A percentile compares a stretch with the other conserved stretches of the same genome.
Conservation (phyloP, 805 yeast species). For the Ogataea philodendri region DNA sequence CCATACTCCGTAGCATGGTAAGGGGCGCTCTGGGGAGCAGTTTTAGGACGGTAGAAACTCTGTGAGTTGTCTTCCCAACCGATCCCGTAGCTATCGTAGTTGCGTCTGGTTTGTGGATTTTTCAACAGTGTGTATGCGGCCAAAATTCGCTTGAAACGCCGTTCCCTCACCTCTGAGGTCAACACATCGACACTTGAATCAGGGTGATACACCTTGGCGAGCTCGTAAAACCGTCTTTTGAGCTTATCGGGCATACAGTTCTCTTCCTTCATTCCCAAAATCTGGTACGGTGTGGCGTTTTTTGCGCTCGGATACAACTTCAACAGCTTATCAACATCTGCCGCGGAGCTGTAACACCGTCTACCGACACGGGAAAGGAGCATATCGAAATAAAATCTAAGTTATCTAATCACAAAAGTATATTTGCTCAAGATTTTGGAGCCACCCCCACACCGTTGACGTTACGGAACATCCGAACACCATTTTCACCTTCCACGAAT, state of each 20-base stretch:
- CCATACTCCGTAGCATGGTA: conserved; percentile 23
- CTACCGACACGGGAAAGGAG: background rate
- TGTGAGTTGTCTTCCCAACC: conserved; percentile 43
- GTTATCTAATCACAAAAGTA: conserved; percentile 1
- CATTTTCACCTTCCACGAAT: conserved; percentile 70
- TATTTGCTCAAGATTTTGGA: conserved; percentile 18
- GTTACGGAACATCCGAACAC: conserved; percentile 74
- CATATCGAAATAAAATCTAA: conserved; percentile 1
- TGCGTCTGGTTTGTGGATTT: conserved; percentile 40
- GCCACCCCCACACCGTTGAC: conserved; percentile 55
- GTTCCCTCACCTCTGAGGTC: conserved; percentile 27
- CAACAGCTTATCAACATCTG: conserved; percentile 18
- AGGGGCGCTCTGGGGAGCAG: conserved; percentile 21
- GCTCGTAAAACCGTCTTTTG: conserved; percentile 50
- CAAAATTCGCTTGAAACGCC: conserved; percentile 54
- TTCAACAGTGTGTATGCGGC: conserved; percentile 59
- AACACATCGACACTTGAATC: conserved; percentile 40
- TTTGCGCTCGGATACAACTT: conserved; percentile 42
- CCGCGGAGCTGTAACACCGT: conserved; percentile 3
- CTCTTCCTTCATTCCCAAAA: conserved; percentile 45
- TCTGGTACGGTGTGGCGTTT: conserved; percentile 69
- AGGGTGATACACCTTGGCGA: conserved; percentile 82
- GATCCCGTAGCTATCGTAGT: conserved; percentile 45
- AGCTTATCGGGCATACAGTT: conserved; percentile 39
- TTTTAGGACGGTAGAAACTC: conserved; percentile 22